Evolutionary conservation across 768 basidiomycete species (phyloP).

Genomic region (Lactarius hatsudake): DNA sequence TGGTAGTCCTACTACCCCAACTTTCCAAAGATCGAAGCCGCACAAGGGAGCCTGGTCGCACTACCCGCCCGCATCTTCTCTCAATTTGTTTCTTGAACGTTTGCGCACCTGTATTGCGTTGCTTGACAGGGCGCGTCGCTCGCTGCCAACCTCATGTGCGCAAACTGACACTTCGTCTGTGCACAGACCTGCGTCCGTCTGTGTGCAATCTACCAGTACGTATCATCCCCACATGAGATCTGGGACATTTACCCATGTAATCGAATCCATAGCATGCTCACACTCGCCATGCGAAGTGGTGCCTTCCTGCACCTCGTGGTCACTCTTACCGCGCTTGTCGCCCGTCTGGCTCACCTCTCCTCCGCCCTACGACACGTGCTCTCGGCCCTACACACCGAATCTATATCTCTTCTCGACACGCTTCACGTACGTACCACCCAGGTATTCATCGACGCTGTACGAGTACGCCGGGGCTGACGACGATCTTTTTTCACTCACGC

Average conservation of each 20-base stretch:
- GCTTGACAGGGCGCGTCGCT: constrained; percentile 45
- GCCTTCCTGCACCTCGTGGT: constrained; percentile 72
- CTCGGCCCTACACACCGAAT: constrained; percentile 11
- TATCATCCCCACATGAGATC: neutral
- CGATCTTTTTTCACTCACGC: neutral
- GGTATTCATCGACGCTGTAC: neutral
- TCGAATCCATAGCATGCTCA: constrained; percentile 48
- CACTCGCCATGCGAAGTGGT: constrained; percentile 63
- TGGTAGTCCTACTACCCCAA: neutral
- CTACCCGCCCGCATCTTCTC: constrained; percentile 42
- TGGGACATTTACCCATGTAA: neutral
- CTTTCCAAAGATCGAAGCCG: constrained; percentile 43
- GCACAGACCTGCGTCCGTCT: constrained; percentile 47
- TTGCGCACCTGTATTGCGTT: constrained; percentile 39
- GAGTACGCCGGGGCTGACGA: neutral
- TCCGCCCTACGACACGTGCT: constrained; percentile 7
- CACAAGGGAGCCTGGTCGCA: constrained; percentile 65
- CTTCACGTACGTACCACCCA: constrained; percentile 18
- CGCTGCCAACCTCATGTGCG: neutral
- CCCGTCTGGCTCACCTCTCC: constrained; percentile 43
- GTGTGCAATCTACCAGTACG: constrained; percentile 52
- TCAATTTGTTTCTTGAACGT: constrained; percentile 39
- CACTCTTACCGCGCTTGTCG: constrained; percentile 56
- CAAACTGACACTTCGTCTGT: neutral
- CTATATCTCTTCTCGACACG: neutral